Evolutionary conservation across 1,284 basidiomycete species (phyloP).

Genomic region (Malassezia vespertilionis): DNA sequence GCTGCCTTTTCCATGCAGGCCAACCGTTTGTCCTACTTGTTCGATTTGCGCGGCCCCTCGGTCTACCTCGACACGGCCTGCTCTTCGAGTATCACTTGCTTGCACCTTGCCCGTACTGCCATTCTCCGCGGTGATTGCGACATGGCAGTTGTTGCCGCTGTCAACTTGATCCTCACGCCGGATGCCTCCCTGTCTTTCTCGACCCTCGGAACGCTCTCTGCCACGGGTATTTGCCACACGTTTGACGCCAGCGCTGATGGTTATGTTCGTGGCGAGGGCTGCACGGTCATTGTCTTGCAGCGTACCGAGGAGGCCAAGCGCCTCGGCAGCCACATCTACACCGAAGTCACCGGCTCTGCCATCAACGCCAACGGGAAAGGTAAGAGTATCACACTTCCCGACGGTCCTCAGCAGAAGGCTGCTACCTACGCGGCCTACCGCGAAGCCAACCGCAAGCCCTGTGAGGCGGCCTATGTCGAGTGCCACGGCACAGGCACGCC

Average conservation of each 20-base stretch:
- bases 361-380: constrained; percentile 20
- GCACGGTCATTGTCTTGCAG: constrained; percentile 19
- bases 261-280: constrained; percentile 21
- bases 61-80: constrained; percentile 22
- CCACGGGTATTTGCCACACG: constrained; percentile 18
- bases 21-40: constrained; percentile 20
- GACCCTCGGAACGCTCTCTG: constrained; percentile 16
- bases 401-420: constrained; percentile 11
- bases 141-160: constrained; percentile 19
- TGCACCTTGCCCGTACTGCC: constrained; percentile 19
- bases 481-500: constrained; percentile 21
- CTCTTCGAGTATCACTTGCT: constrained; percentile 16
- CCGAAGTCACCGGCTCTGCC: constrained; percentile 15
- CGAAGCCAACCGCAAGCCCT: constrained; percentile 7
- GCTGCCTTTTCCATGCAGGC: constrained; percentile 17
- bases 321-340: constrained; percentile 20
- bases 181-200: constrained; percentile 16
- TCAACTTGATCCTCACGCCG: constrained; percentile 12
- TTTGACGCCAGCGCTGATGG: constrained; percentile 19
- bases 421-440: constrained; percentile 11
- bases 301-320: constrained; percentile 11
- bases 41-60: constrained; percentile 20
- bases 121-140: constrained; percentile 20
- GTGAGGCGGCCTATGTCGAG: constrained; percentile 17
- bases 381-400: constrained; percentile 16